Evolutionary conservation across 2,329 filamentous ascomycete species (phyloP).

Genomic region (Rhynchosporium secalis): DNA sequence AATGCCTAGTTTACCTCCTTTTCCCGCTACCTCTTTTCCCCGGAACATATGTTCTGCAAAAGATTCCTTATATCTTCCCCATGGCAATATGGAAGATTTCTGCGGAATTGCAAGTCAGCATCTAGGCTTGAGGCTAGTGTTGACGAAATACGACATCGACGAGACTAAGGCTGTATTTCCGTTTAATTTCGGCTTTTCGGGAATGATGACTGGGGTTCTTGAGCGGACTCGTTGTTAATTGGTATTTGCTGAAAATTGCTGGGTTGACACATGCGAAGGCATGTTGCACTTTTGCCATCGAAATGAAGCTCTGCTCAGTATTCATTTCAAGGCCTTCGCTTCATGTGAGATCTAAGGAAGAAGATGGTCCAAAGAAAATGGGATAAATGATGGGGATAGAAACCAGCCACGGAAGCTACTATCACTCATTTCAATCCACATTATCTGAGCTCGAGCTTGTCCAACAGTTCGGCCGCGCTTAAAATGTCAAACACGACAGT

Average conservation of each 20-base stretch:
- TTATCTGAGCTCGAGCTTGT: too few species aligned
- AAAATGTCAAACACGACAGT: too few species aligned
- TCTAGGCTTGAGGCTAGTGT: slow-evolving; percentile 53
- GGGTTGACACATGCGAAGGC: slow-evolving; percentile 11
- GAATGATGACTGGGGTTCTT: slow-evolving; percentile 1
- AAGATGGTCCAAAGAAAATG: background rate
- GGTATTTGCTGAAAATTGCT: slow-evolving; percentile 5
- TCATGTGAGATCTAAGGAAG: slow-evolving; percentile 4
- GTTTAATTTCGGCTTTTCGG: slow-evolving; percentile 18
- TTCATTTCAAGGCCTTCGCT: background rate
- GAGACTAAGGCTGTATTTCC: slow-evolving; percentile 47
- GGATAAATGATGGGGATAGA: too few species aligned
- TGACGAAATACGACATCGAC: slow-evolving; percentile 53
- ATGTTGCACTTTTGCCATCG: background rate
- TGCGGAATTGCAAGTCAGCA: slow-evolving; percentile 57
- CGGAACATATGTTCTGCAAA: slow-evolving; percentile 59
- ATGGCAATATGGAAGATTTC: slow-evolving; percentile 58
- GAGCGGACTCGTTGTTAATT: slow-evolving; percentile 6
- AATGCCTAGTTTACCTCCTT: too few species aligned
- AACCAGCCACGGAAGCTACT: too few species aligned
- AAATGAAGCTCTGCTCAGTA: background rate
- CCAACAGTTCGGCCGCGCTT: too few species aligned
- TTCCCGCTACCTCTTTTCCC: too few species aligned
- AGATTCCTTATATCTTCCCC: slow-evolving; percentile 57
- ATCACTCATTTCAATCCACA: too few species aligned